phyloP scores from a whole-genome alignment of 352 stramenopile species.

The Phytophthora podocarpi region DNA sequence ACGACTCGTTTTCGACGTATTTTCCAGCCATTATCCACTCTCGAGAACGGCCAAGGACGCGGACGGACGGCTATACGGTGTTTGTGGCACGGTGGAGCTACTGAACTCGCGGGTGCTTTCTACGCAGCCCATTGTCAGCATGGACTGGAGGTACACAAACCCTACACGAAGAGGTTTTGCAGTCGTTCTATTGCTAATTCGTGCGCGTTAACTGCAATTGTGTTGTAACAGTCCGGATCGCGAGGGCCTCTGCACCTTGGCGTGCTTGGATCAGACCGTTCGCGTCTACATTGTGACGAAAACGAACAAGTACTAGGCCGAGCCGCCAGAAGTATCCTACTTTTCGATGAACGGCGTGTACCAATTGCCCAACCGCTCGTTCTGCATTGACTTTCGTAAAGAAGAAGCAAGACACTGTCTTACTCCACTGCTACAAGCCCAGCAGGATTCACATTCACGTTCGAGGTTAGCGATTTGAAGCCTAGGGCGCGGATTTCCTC shows the following conservation, averaged over 20 bases:
- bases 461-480: conserved; percentile 62
- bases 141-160: conserved; percentile 92
- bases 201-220: not conserved
- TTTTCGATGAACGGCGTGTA: conserved; percentile 18
- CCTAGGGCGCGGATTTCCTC: conserved; percentile 72
- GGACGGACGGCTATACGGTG: conserved; percentile 83
- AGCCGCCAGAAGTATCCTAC: not conserved
- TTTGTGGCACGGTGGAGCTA: conserved; percentile 93
- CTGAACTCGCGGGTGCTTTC: conserved; percentile 95
- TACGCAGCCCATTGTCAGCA: conserved; percentile 96
- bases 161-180: not conserved
- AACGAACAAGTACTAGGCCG: conserved; percentile 91
- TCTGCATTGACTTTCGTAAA: too few relatives aligned
- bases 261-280: conserved; percentile 95
- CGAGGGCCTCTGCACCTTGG: conserved; percentile 92
- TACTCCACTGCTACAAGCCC: conserved; percentile 75
- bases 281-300: conserved; percentile 96
- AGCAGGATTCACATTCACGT: conserved; percentile 67
- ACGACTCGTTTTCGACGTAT: conserved; percentile 16
- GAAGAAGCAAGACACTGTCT: conserved; percentile 3
- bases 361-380: conserved; percentile 12
- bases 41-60: conserved; percentile 87
- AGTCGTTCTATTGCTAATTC: not conserved
- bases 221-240: conserved; percentile 74
- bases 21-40: conserved; percentile 74